phyloP scores from a whole-genome alignment of 345 rosid genomes.

The Zanthoxylum bungeanum region DNA sequence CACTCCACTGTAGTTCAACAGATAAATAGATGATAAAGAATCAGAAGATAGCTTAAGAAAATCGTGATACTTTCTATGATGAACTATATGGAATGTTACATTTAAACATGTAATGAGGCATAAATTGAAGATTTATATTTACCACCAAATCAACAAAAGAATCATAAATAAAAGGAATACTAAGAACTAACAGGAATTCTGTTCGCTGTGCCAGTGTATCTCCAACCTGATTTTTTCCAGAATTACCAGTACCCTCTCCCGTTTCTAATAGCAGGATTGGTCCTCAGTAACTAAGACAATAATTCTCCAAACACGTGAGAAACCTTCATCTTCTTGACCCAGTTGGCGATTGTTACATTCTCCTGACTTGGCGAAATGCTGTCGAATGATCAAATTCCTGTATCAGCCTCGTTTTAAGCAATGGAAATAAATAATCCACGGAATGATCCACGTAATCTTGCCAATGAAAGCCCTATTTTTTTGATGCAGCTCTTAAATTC shows the following conservation, averaged over 20 bases:
- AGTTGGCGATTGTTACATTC: constrained; percentile 12
- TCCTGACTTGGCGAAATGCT: constrained; percentile 6
- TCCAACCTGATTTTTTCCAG: constrained; percentile 26
- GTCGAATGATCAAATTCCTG: constrained; percentile 6
- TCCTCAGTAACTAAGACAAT: constrained; percentile 15
- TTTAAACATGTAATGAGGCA: neutral
- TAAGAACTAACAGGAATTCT: constrained; percentile 5
- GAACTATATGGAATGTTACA: constrained; percentile 11
- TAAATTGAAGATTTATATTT: constrained; percentile 5
- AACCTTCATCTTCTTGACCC: constrained; percentile 14
- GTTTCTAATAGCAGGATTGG: constrained; percentile 9
- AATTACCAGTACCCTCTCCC: constrained; percentile 14
- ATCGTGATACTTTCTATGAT: no score
- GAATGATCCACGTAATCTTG: neutral
- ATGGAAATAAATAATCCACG: constrained; percentile 7
- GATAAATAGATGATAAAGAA: neutral
- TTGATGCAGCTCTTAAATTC: constrained; percentile 25
- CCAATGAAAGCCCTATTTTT: constrained; percentile 26
- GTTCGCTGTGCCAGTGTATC: constrained; percentile 8
- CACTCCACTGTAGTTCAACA: neutral
- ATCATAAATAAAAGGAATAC: constrained; percentile 31
- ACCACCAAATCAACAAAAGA: constrained; percentile 19
- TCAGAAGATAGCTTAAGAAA: neutral
- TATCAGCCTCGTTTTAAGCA: constrained; percentile 1
- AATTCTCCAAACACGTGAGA: neutral